Conservation (phyloP, 768 basidiomycete genomes). For the Kwoniella newhampshirensis region DNA sequence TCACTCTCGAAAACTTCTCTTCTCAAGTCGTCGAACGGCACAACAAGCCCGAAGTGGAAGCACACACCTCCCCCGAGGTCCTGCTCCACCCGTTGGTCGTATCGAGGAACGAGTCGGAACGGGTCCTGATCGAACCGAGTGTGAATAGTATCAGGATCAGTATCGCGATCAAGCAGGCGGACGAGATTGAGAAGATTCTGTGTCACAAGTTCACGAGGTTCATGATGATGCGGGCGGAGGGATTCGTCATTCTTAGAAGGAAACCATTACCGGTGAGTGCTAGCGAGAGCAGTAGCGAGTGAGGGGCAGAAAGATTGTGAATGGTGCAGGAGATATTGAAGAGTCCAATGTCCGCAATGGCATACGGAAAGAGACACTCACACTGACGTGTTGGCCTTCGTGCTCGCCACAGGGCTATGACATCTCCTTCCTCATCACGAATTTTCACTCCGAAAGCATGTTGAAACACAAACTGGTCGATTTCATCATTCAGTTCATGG, state of each 20-base stretch:
- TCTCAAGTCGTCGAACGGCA: constrained; percentile 97
- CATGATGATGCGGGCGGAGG: constrained; percentile 98
- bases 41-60: constrained; percentile 95
- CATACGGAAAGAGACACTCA: too few relatives aligned
- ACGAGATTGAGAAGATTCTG: constrained; percentile 95
- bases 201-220: constrained; percentile 98
- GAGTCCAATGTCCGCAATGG: too few relatives aligned
- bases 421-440: constrained; percentile 96
- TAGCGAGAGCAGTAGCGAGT: too few relatives aligned
- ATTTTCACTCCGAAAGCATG: constrained; percentile 96
- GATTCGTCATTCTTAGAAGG: constrained; percentile 90
- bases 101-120: constrained; percentile 95
- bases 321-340: too few relatives aligned
- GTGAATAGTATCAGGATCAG: constrained; percentile 95
- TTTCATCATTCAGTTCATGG: constrained; percentile 99
- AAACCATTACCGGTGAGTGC: constrained; percentile 78
- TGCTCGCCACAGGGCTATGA: constrained; percentile 80
- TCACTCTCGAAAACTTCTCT: constrained; percentile 96
- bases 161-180: constrained; percentile 98
- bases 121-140: constrained; percentile 93
- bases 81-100: constrained; percentile 89
- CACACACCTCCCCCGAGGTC: constrained; percentile 83
- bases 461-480: constrained; percentile 99
- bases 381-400: too few relatives aligned
- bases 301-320: too few relatives aligned